Evolutionary conservation across 2,329 filamentous ascomycete species (phyloP).

Genomic region (Fusarium sp.): DNA sequence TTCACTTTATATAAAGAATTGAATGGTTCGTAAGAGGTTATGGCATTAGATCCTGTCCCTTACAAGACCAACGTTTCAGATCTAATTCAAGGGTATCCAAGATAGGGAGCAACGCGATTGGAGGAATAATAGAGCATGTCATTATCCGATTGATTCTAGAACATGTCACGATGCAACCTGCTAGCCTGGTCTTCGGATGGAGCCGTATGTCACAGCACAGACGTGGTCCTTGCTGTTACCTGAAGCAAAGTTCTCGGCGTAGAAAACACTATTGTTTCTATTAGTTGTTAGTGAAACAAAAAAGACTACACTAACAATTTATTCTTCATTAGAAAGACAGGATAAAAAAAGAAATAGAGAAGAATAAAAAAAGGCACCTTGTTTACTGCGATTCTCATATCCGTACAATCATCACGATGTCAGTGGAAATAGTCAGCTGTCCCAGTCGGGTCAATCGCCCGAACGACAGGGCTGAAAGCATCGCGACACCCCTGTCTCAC

Average conservation of each 20-base stretch:
- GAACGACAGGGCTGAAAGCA: constrained; percentile 11
- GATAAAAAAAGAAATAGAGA: no score
- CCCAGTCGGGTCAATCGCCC: background rate
- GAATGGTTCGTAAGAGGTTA: background rate
- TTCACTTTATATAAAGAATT: constrained; percentile 15
- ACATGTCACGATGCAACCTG: background rate
- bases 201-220: background rate
- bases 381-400: background rate
- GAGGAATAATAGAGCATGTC: constrained; percentile 16
- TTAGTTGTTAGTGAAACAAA: background rate
- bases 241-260: background rate
- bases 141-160: background rate
- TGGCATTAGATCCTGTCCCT: background rate
- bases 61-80: constrained; percentile 25
- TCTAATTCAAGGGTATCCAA: constrained; percentile 8
- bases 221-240: background rate
- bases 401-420: background rate
- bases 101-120: background rate
- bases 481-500: constrained; percentile 8
- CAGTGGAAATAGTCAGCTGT: background rate
- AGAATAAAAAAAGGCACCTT: background rate
- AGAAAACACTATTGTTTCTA: background rate
- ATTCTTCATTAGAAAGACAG: no score
- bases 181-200: background rate
- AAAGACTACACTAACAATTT: no score